Conservation (phyloP, 2,329 filamentous ascomycete species). For the Ceratocystiopsis sp. region DNA sequence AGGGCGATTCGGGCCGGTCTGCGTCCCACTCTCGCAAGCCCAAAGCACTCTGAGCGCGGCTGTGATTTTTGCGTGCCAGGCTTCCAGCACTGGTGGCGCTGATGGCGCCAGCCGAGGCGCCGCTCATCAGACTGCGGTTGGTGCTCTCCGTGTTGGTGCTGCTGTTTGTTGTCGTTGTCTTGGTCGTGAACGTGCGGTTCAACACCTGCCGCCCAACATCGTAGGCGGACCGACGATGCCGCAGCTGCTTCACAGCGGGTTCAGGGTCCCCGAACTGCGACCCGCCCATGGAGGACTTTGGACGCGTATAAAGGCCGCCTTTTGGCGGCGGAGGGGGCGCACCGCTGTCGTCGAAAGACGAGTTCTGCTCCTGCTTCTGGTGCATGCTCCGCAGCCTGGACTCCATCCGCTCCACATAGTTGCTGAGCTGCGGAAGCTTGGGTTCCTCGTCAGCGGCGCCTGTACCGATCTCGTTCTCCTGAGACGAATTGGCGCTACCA, state of each 20-base stretch:
- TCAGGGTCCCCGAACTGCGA: no score
- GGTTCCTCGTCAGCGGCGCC: conserved; percentile 29
- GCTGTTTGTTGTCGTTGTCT: conserved; percentile 54
- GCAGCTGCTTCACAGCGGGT: conserved; percentile 23
- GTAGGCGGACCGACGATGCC: conserved; percentile 57
- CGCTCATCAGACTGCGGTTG: conserved; percentile 82
- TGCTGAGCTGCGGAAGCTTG: conserved; percentile 55
- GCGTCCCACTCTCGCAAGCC: conserved; percentile 39
- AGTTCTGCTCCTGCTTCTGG: conserved; percentile 21
- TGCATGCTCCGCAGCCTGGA: conserved; percentile 59
- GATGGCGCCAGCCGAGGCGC: conserved; percentile 73
- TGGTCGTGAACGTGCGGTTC: conserved; percentile 70
- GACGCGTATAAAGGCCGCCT: conserved; percentile 25
- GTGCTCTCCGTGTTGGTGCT: conserved; percentile 58
- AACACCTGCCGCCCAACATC: conserved; percentile 56
- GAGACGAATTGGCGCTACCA: conserved; percentile 30
- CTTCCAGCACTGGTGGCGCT: conserved; percentile 93
- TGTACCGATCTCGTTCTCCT: conserved; percentile 23
- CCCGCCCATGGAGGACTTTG: conserved; percentile 40
- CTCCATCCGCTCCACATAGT: conserved; percentile 88
- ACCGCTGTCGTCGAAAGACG: conserved; percentile 2
- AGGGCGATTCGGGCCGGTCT: conserved; percentile 43
- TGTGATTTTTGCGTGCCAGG: conserved; percentile 57
- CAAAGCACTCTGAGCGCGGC: conserved; percentile 43
- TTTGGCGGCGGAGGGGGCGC: conserved; percentile 38